These are phyloP conservation scores for Tetrastigma voinierianum DNA, from an alignment of 164 flowering plant species.

Conservation along the genomic window DNA sequence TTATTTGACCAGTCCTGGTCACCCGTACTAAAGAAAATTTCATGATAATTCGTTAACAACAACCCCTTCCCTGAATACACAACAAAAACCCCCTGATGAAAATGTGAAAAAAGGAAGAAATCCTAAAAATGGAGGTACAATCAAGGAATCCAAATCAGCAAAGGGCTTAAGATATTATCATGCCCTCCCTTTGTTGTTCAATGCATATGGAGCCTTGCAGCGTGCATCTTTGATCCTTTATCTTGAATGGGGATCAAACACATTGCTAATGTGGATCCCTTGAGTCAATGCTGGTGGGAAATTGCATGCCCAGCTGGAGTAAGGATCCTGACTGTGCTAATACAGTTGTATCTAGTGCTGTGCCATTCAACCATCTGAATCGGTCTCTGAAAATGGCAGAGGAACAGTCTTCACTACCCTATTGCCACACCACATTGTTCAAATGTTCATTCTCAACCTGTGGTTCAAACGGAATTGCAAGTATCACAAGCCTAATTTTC, in stretches of 20 bases:
- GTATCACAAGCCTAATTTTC: background rate
- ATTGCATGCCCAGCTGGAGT: background rate
- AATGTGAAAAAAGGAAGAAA: too few species aligned
- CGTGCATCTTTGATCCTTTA: background rate
- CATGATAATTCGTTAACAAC: too few species aligned
- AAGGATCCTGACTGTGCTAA: background rate
- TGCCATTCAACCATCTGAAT: conserved; percentile 56
- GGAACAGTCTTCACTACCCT: conserved; percentile 88
- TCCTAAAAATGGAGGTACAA: too few species aligned
- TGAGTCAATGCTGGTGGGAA: background rate
- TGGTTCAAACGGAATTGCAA: background rate
- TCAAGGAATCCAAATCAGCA: conserved; percentile 5
- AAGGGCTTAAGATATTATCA: too few species aligned
- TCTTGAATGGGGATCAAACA: background rate
- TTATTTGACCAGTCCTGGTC: too few species aligned
- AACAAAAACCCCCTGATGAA: too few species aligned
- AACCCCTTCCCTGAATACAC: too few species aligned
- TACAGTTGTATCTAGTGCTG: background rate
- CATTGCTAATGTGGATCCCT: conserved; percentile 13
- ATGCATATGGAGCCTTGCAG: conserved; percentile 6
- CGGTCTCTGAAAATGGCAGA: conserved; percentile 78
- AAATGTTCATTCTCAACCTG: conserved; percentile 91
- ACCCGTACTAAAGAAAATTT: too few species aligned
- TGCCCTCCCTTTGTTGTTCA: too few species aligned
- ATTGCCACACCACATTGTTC: conserved; percentile 83